These are phyloP conservation scores for Zarea fungicola DNA, from an alignment of 2,329 filamentous ascomycete genomes.

Conservation along the genomic window DNA sequence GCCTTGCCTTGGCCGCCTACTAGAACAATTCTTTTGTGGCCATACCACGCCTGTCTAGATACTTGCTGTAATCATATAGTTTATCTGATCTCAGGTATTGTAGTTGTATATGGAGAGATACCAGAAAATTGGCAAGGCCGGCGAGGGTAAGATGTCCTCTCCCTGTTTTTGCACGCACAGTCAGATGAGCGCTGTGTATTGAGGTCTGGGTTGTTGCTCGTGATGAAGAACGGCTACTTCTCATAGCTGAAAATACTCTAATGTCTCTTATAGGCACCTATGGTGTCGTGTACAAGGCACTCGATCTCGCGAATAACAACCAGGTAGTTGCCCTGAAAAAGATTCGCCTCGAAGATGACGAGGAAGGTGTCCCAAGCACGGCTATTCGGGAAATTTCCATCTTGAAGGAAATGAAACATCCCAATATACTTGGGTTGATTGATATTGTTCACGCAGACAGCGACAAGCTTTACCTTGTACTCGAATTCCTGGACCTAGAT, in stretches of 20 bases:
- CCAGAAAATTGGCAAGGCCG: constrained; percentile 93
- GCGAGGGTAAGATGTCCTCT: constrained; percentile 63
- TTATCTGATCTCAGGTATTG: too few species aligned
- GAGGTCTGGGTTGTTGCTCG: too few species aligned
- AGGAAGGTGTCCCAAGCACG: constrained; percentile 88
- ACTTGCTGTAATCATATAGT: too few species aligned
- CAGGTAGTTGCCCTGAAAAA: constrained; percentile 93
- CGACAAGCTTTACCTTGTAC: constrained; percentile 90
- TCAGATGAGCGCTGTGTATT: too few species aligned
- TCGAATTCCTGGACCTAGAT: constrained; percentile 86
- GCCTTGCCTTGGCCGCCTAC: too few species aligned
- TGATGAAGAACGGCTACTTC: not conserved
- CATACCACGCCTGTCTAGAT: too few species aligned
- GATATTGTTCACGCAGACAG: constrained; percentile 95
- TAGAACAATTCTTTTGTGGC: too few species aligned
- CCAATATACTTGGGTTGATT: constrained; percentile 79
- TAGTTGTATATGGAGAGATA: constrained; percentile 99
- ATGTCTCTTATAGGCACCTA: constrained; percentile 65
- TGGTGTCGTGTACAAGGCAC: constrained; percentile 91
- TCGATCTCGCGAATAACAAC: constrained; percentile 73
- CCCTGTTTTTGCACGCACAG: not conserved
- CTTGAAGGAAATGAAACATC: constrained; percentile 89
- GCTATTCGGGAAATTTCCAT: constrained; percentile 93
- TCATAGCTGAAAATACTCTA: not conserved
- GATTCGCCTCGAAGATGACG: constrained; percentile 90